phyloP scores from a whole-genome alignment of 305 asterid genomes.

The Ilex paraguariensis region DNA sequence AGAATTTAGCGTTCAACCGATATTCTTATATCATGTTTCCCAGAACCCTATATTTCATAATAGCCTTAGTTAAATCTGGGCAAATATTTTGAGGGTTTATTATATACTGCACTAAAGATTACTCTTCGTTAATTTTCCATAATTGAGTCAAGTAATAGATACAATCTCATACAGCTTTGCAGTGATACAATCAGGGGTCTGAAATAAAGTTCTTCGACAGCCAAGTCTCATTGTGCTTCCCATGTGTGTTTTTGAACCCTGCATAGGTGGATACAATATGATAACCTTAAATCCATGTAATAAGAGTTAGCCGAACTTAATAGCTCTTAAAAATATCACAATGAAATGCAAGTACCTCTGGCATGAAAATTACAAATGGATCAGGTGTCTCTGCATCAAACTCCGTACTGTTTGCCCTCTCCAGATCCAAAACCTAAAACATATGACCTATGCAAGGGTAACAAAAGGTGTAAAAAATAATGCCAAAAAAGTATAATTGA shows the following conservation, averaged over 20 bases:
- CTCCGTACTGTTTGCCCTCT: slow-evolving; percentile 79
- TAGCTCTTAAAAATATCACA: slow-evolving; percentile 5
- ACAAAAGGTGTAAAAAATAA: not conserved
- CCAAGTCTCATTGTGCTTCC: slow-evolving; percentile 99
- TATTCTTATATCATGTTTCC: no score
- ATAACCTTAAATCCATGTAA: slow-evolving; percentile 1
- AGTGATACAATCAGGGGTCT: slow-evolving; percentile 72
- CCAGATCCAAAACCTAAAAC: slow-evolving; percentile 60
- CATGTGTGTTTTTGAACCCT: slow-evolving; percentile 96
- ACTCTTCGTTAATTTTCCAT: no score
- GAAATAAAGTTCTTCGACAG: slow-evolving; percentile 76
- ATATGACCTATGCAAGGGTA: not conserved
- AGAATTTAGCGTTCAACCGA: no score
- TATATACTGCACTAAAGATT: no score
- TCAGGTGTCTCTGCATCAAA: slow-evolving; percentile 59
- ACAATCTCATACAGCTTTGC: slow-evolving; percentile 67
- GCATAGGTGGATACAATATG: slow-evolving; percentile 12
- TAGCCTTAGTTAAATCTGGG: no score
- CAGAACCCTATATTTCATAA: no score
- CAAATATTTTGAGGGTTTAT: no score
- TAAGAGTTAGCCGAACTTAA: slow-evolving; percentile 9
- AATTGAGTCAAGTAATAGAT: not conserved
- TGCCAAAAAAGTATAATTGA: not conserved
- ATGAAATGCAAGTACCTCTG: slow-evolving; percentile 58
- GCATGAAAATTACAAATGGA: slow-evolving; percentile 93